phyloP scores from a whole-genome alignment of 2,329 filamentous ascomycete genomes.

The Cytospora schulzeri region DNA sequence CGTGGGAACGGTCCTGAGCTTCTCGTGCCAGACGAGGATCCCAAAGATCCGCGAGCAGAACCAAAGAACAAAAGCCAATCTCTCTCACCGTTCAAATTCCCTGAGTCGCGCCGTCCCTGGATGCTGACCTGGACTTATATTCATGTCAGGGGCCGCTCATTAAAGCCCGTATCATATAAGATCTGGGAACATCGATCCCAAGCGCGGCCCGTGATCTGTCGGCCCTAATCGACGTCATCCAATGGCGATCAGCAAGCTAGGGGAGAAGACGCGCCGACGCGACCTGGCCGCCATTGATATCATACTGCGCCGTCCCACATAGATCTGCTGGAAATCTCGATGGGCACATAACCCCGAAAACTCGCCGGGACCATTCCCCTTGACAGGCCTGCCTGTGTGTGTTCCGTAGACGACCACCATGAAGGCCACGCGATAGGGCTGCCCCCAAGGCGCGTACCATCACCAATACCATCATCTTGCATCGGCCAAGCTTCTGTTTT shows the following conservation, averaged over 20 bases:
- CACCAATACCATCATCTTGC: conserved; percentile 7
- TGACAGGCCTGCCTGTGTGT: neutral
- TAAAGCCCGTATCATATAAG: conserved; percentile 1
- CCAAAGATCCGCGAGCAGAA: neutral
- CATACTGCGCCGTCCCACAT: conserved; percentile 12
- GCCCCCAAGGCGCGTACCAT: neutral
- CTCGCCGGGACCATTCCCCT: conserved; percentile 10
- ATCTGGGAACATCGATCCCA: conserved; percentile 21
- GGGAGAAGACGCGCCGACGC: conserved; percentile 23
- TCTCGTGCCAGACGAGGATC: neutral
- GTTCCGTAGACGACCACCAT: neutral
- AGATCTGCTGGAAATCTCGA: conserved; percentile 15
- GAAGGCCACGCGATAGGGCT: neutral
- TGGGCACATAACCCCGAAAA: neutral
- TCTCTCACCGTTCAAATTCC: neutral
- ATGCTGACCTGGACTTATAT: neutral
- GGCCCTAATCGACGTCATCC: conserved; percentile 24
- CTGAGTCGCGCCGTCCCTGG: neutral
- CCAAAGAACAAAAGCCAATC: neutral
- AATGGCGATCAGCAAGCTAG: conserved; percentile 20
- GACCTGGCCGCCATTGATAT: conserved; percentile 14
- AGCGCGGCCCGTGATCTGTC: conserved; percentile 22
- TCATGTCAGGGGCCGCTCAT: conserved; percentile 11
- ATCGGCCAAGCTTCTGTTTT: conserved; percentile 17
- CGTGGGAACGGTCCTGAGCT: neutral